Evolutionary conservation across 176 grass and related monocot species (phyloP).

Genomic region (Ensete glaucum): DNA sequence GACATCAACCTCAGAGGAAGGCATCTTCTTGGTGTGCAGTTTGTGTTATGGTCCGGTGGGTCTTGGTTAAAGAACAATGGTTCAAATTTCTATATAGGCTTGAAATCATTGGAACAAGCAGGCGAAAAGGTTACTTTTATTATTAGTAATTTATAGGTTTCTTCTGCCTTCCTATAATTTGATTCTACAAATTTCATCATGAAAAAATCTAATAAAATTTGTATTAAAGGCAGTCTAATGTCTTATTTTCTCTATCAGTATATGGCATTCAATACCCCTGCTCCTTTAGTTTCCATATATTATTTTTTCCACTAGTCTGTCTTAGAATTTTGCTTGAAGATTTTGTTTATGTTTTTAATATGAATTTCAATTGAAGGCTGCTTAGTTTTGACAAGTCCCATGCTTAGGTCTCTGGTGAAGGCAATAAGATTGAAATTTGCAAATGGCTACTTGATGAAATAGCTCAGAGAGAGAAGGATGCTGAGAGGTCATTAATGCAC

Average conservation of each 20-base stretch:
- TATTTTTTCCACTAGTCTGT: neutral
- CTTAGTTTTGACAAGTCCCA: neutral
- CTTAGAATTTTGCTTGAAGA: neutral
- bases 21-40: slow-evolving; percentile 4
- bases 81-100: slow-evolving; percentile 15
- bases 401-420: neutral
- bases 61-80: slow-evolving; percentile 19
- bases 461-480: slow-evolving; percentile 15
- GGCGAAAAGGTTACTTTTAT: neutral
- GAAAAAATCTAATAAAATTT: neutral
- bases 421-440: slow-evolving; percentile 3
- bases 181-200: neutral
- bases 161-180: neutral
- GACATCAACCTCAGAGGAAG: slow-evolving; percentile 8
- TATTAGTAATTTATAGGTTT: neutral
- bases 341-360: neutral
- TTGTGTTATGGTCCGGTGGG: slow-evolving; percentile 19
- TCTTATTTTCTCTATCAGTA: neutral
- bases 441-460: slow-evolving; percentile 21
- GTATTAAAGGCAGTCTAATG: neutral
- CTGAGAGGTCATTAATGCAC: slow-evolving; percentile 21
- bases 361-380: neutral
- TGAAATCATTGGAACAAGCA: slow-evolving; percentile 6
- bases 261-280: neutral
- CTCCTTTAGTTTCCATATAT: neutral